Conservation (phyloP, 2,329 filamentous ascomycete species). For the Fulvia fulva region DNA sequence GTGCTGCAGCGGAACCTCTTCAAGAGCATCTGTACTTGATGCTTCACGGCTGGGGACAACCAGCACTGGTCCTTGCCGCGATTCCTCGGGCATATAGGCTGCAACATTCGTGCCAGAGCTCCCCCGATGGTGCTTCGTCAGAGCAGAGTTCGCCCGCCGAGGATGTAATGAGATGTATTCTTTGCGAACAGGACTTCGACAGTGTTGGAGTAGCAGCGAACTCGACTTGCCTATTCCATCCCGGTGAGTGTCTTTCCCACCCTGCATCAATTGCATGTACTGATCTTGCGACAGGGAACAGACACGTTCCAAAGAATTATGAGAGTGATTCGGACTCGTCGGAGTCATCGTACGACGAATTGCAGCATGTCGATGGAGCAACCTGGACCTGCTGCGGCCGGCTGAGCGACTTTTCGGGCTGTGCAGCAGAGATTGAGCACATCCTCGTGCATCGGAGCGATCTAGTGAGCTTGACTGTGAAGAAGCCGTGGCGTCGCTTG, state of each 20-base stretch:
- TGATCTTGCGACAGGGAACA: background rate
- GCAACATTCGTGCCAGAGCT: background rate
- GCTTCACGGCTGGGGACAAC: background rate
- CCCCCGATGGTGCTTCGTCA: background rate
- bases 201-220: background rate
- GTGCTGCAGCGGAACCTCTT: background rate
- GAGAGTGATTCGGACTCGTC: background rate
- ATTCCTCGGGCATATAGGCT: background rate
- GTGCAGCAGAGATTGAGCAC: background rate
- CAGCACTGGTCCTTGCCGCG: background rate
- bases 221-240: background rate
- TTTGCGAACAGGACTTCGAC: background rate
- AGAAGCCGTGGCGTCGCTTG: background rate
- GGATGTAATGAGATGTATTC: background rate
- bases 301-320: too few species aligned
- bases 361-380: background rate
- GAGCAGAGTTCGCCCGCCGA: background rate
- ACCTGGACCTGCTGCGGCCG: background rate
- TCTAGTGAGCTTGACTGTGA: background rate
- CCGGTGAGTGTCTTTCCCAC: background rate
- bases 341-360: background rate
- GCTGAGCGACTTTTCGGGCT: background rate
- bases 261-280: background rate
- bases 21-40: background rate
- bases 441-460: background rate